Base-by-base conservation (phyloP, 169 alveolate species). In the Plasmodium coatneyi region DNA sequence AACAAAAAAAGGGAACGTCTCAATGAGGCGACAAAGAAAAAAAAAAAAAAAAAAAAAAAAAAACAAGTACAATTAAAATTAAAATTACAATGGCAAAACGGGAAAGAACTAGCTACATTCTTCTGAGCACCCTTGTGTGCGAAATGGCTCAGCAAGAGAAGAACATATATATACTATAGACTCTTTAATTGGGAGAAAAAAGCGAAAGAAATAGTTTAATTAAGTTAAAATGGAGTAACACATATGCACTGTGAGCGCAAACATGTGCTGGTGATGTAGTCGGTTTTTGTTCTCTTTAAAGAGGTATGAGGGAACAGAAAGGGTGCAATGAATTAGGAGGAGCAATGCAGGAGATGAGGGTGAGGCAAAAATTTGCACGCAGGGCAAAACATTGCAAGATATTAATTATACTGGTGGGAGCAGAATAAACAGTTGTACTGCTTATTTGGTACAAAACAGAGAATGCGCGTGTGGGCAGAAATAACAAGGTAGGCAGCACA, bases 181-280 rank as follows among this genome's bases (percentile, higher is more conserved):
- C 25, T 79, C 19, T 79, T 79, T 41, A 39, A 39, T 41, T 79
- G 41, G 70, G 70, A 66, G 39, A 66, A 66, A 54, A 54, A 14
- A 36, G 89, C n/a, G 39, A 81, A 81, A 81, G 39, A 43, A 52
- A 52, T 28, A 81, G 80, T 54, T 81, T 49, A 81, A 81, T 81
- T 81, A 81, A 9, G 54, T 52, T 52, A 81, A 25, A 54, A 66
- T 66, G 14, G 10, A 28, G 76, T 19, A 66, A 10, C 76, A 66
- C n/a, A 30, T 60, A 25, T 66, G 36, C 36, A 66, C 36, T 66
- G 76, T 66, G 34, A 25, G 76, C 76, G 76, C 30, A 66, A 22
- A 22, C 76, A 22, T 66, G 36, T 7, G 36, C 76, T 19, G 39
- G 41, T 66, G 76, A 2, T 22, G 16, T 22, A 6, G n/a, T 19